A percentile compares a stretch with the other conserved stretches of the same genome.
Evolutionary conservation across 257 asterid genomes (phyloP).

Genomic region (Solanum medicagineum): DNA sequence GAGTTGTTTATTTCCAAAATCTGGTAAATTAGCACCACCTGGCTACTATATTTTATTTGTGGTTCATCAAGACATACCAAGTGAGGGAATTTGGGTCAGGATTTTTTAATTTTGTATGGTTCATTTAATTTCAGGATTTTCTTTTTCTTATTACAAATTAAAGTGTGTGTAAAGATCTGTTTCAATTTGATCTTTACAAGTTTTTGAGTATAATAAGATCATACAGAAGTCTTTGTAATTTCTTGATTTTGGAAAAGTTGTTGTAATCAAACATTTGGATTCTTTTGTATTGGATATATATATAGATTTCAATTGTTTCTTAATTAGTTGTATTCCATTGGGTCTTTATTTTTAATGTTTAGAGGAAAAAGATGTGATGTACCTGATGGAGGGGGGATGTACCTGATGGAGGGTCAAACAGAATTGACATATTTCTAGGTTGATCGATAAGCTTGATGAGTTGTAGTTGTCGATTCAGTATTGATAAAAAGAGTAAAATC

Average conservation of each 20-base stretch:
- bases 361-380: neutral
- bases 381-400: neutral
- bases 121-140: neutral
- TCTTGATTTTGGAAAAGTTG: neutral
- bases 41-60: neutral
- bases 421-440: neutral
- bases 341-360: neutral
- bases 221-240: neutral
- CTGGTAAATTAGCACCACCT: neutral
- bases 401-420: neutral
- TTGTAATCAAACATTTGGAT: neutral
- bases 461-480: neutral
- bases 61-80: constrained; percentile 18
- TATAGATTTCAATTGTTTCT: neutral
- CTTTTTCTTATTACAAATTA: neutral
- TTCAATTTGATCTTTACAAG: neutral
- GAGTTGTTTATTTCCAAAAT: neutral
- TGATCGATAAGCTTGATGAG: neutral
- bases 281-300: neutral
- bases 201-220: neutral
- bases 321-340: neutral
- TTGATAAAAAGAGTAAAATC: too few species aligned
- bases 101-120: neutral
- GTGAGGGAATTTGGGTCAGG: constrained; percentile 33
- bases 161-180: neutral